Conservation (phyloP, 2,329 filamentous ascomycete genomes). For the Sclerotinia sclerotiorum region DNA sequence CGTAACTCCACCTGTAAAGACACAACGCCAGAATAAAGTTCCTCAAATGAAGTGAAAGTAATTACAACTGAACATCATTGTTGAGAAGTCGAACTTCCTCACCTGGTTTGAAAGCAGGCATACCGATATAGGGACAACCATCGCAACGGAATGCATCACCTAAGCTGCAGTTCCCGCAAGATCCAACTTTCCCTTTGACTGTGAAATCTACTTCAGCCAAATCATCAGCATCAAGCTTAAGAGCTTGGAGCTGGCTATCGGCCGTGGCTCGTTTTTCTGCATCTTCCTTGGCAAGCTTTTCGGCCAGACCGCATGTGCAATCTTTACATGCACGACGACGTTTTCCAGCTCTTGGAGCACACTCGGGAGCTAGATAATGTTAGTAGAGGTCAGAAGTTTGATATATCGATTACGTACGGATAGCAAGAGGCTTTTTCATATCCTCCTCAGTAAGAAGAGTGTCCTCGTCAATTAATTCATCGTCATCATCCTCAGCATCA, state of each 20-base stretch:
- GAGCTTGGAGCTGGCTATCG: conserved; percentile 61
- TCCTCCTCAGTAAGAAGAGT: conserved; percentile 83
- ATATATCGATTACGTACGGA: conserved; percentile 62
- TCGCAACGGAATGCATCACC: conserved; percentile 85
- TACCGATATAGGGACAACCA: conserved; percentile 78
- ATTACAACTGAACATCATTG: conserved; percentile 77
- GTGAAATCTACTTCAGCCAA: conserved; percentile 93
- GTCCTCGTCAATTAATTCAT: conserved; percentile 90
- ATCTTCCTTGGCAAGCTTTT: conserved; percentile 85
- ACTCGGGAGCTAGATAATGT: conserved; percentile 67
- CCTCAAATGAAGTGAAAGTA: not conserved
- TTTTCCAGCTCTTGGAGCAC: conserved; percentile 82
- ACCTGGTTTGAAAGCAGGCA: conserved; percentile 95
- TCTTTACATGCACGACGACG: conserved; percentile 95
- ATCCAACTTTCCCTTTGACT: conserved; percentile 93
- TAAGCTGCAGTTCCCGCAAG: conserved; percentile 89
- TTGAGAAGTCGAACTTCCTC: conserved; percentile 89
- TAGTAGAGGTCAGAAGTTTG: conserved; percentile 17
- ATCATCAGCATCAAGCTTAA: conserved; percentile 75
- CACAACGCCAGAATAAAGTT: not conserved
- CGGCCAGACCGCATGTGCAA: conserved; percentile 90
- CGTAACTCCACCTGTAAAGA: conserved; percentile 3
- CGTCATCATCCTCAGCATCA: conserved; percentile 59
- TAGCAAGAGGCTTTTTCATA: conserved; percentile 70
- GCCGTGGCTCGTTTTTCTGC: conserved; percentile 62